Conservation (phyloP, 176 grass and related monocot genomes). For the Musa itinerans region DNA sequence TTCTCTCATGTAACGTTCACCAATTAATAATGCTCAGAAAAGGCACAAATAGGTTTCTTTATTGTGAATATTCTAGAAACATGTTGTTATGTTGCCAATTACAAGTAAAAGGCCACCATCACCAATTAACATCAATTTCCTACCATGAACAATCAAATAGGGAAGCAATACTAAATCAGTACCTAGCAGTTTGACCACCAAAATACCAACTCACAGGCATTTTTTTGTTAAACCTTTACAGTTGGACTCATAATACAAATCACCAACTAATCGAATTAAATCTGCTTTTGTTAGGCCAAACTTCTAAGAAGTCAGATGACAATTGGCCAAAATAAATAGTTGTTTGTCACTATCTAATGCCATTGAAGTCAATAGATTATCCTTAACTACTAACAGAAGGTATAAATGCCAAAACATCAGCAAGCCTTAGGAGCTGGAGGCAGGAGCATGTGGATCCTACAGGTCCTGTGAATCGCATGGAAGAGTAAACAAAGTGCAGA, state of each 20-base stretch:
- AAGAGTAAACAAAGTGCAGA: neutral
- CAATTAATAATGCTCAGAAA: too few relatives aligned
- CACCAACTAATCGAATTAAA: neutral
- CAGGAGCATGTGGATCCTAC: neutral
- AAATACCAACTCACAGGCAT: neutral
- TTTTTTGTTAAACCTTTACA: neutral
- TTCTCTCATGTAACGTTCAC: too few relatives aligned
- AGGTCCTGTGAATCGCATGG: neutral
- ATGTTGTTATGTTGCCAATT: neutral
- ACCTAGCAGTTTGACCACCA: too few relatives aligned
- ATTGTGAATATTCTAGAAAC: neutral
- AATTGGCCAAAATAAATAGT: too few relatives aligned
- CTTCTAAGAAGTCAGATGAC: neutral
- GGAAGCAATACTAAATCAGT: neutral
- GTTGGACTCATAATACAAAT: neutral
- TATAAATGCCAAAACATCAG: neutral
- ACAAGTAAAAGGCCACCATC: neutral
- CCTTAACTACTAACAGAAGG: too few relatives aligned
- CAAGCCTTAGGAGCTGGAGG: neutral
- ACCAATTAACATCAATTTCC: neutral
- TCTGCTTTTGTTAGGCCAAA: neutral
- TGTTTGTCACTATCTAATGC: too few relatives aligned
- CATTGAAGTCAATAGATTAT: too few relatives aligned
- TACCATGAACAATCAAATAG: neutral
- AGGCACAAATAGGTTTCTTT: too few relatives aligned